Percentiles rank a stretch among this genome's conserved stretches.
Conservation (phyloP, 345 rosid genomes). For the Euphorbia tirucalli region DNA sequence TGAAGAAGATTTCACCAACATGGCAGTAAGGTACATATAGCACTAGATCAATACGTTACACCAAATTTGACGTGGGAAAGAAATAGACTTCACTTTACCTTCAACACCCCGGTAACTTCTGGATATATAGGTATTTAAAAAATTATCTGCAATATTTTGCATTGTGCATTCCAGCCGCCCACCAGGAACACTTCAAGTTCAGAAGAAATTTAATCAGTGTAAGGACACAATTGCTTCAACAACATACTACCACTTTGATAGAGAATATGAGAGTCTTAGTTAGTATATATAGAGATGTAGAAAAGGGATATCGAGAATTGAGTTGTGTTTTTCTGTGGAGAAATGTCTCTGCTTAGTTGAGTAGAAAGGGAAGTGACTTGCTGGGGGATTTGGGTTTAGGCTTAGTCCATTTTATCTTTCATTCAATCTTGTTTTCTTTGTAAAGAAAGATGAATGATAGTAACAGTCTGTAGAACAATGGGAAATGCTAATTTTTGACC, state of each 20-base stretch:
- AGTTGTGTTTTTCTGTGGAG: no score
- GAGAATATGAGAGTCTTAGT: no score
- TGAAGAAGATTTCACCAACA: neutral
- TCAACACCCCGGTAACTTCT: constrained; percentile 61
- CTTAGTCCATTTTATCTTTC: no score
- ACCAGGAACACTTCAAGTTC: constrained; percentile 60
- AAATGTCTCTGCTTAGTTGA: no score
- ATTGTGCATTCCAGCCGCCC: constrained; percentile 96
- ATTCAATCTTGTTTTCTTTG: no score
- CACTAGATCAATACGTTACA: constrained; percentile 5
- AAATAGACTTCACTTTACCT: constrained; percentile 45
- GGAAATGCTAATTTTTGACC: no score
- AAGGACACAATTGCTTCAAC: constrained; percentile 1
- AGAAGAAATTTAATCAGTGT: constrained; percentile 13
- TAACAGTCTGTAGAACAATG: neutral
- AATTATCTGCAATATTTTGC: constrained; percentile 94
- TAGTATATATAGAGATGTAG: no score
- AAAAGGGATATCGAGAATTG: no score
- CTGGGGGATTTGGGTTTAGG: no score
- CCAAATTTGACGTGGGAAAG: constrained; percentile 4
- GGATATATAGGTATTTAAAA: constrained; percentile 57
- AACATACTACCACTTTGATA: no score
- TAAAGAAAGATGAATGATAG: constrained; percentile 2
- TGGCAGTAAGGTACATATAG: neutral
- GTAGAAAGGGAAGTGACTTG: no score